Conservation (phyloP, 768 basidiomycete species). For the Lactarius psammicola region DNA sequence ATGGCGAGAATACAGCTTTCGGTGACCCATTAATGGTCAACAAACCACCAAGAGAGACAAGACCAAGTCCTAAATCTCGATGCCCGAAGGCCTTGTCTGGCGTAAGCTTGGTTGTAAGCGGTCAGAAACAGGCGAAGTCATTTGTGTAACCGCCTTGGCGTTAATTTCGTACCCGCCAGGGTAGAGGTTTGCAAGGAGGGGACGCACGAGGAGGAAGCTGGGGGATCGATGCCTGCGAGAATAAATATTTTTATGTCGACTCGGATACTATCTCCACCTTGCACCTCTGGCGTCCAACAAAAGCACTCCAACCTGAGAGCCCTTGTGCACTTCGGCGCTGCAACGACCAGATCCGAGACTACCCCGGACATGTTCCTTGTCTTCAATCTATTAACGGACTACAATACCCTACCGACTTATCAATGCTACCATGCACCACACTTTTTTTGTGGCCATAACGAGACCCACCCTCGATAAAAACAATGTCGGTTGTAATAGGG, state of each 20-base stretch:
- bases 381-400: neutral
- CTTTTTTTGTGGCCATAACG: too few species aligned
- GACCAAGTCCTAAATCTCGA: too few species aligned
- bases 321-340: neutral
- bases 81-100: too few species aligned
- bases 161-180: neutral
- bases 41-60: too few species aligned
- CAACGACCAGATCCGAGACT: neutral
- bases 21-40: neutral
- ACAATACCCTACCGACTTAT: too few species aligned
- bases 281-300: neutral
- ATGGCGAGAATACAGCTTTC: neutral
- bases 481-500: too few species aligned
- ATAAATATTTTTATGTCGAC: neutral
- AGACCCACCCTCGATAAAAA: too few species aligned
- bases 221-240: too few species aligned
- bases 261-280: neutral
- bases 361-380: neutral
- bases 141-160: neutral
- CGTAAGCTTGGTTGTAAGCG: too few species aligned
- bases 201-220: too few species aligned
- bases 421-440: too few species aligned
- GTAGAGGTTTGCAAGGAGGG: neutral
- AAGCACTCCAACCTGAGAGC: neutral
- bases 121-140: too few species aligned